Base-by-base conservation (phyloP, 345 rosid species). In the Eucalyptus curtisii region DNA sequence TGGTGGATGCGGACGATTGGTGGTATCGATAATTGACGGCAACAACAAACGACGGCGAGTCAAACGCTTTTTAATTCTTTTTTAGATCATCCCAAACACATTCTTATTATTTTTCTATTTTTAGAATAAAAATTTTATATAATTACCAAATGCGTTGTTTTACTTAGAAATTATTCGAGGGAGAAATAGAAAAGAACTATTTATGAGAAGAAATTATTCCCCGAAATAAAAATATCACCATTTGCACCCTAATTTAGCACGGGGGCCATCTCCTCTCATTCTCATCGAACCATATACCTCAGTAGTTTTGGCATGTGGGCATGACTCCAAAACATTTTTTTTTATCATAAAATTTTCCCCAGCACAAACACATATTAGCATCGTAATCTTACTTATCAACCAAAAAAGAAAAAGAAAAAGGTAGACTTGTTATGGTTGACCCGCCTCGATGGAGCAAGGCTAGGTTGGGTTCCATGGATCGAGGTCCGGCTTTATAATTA, bases 291-390 rank as follows among this genome's bases (percentile, higher is more conserved):
- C 87, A 92, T 95, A 96, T 90, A 93, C 91, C 47, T 88, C 90
- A 9, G 93, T 5, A 12, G 91, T 92, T 79, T 94, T 94, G 82
- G 90, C 93, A 90, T 59, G 82, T 95, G 95, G 57, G 94, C 94
- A 91, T 93, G 94, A 79, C 96, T 94, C 30, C 84, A 96, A 95
- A 52, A 19, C 57, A 19, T 19, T 52, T 52, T 52, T 10, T 20
- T 55, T 55, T 4, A 55, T 55, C 13, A 55, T 10, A 10, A 55
- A 55, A 9, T 4, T 24, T 24, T 0, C 13, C 61, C 13, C 98
- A 94, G 95, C 22, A 96, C 94, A 87, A 95, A 96, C 80, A 89
- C 66, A 87, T 94, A 52, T 94, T 33, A 96, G 97, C 89, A 90
- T 91, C 79, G 92, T 86, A 55, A 55, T 55, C 61, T 22, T 55